Evolutionary conservation across 1,284 basidiomycete genomes (phyloP).

Genomic region (Trametes polyzona): DNA sequence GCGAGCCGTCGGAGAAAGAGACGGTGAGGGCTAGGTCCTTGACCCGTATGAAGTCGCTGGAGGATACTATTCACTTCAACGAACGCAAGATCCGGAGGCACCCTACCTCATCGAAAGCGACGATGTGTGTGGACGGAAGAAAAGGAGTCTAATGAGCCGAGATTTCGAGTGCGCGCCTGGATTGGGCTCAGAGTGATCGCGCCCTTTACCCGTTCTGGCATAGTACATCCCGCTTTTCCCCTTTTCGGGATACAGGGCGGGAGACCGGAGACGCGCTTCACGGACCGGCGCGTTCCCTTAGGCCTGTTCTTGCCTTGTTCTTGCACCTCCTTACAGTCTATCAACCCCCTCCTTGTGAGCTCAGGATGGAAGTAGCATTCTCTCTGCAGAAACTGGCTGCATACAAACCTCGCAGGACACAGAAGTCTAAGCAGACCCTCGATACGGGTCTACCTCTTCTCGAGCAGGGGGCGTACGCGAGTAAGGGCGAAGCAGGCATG

Average conservation of each 20-base stretch:
- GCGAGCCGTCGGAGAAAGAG: constrained; percentile 44
- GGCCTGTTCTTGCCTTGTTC: neutral
- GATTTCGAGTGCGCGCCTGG: neutral
- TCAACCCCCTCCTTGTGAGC: too few species aligned
- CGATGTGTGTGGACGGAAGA: neutral
- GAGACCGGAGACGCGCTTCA: neutral
- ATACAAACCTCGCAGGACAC: constrained; percentile 68
- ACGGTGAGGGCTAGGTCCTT: constrained; percentile 50
- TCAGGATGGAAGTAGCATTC: constrained; percentile 49
- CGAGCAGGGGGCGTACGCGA: constrained; percentile 48
- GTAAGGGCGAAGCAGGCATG: constrained; percentile 66
- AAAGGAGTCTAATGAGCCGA: neutral
- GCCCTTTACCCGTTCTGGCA: neutral
- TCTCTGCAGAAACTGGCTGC: constrained; percentile 71
- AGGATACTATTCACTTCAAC: neutral
- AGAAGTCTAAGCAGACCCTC: constrained; percentile 75
- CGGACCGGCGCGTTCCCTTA: neutral
- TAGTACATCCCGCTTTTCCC: neutral
- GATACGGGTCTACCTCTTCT: constrained; percentile 65
- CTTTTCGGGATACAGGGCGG: neutral
- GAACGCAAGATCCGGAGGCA: neutral
- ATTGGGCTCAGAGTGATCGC: too few species aligned
- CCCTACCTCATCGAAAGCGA: constrained; percentile 7
- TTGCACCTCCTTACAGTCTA: neutral
- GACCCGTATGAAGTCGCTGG: constrained; percentile 49